A percentile compares a stretch with the other conserved stretches of the same genome.
Evolutionary conservation across 768 basidiomycete species (phyloP).

Genomic region (Inosperma sp.): DNA sequence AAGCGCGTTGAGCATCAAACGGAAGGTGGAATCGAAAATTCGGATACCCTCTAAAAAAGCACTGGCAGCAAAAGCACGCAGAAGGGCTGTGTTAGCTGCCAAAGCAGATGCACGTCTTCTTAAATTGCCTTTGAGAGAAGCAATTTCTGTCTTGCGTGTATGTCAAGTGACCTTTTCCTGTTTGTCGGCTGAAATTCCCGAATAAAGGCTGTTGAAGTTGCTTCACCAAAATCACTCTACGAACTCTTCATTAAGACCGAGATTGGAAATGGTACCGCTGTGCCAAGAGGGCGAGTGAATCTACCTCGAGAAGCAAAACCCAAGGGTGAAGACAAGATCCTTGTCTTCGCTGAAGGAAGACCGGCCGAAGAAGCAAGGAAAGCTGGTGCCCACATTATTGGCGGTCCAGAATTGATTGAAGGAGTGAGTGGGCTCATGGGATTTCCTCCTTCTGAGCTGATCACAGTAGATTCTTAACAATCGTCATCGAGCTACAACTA

Average conservation of each 20-base stretch:
- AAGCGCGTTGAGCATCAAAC: conserved; percentile 38
- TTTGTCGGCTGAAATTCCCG: conserved; percentile 1
- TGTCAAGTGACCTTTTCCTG: conserved; percentile 23
- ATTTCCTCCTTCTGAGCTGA: conserved; percentile 4
- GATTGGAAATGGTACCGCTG: conserved; percentile 69
- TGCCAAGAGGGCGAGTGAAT: conserved; percentile 86
- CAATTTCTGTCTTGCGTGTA: conserved; percentile 68
- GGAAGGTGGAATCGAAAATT: conserved; percentile 44
- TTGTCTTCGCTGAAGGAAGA: conserved; percentile 91
- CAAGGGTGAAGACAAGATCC: conserved; percentile 65
- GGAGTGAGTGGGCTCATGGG: conserved; percentile 46
- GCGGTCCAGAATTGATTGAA: conserved; percentile 86
- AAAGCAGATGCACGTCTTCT: conserved; percentile 59
- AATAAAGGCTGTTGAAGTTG: conserved; percentile 75
- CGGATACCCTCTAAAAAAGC: conserved; percentile 67
- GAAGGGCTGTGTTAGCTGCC: conserved; percentile 49
- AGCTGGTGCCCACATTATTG: conserved; percentile 88
- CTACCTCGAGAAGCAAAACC: conserved; percentile 78
- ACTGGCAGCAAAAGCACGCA: conserved; percentile 57
- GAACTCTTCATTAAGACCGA: conserved; percentile 79
- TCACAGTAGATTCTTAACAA: conserved; percentile 61
- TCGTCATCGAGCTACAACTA: conserved; percentile 73
- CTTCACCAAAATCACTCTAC: conserved; percentile 65
- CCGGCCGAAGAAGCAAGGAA: conserved; percentile 77
- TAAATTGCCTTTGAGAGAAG: conserved; percentile 61